Conservation (phyloP, 179 eudicot genomes). For the Patellifolia procumbens region DNA sequence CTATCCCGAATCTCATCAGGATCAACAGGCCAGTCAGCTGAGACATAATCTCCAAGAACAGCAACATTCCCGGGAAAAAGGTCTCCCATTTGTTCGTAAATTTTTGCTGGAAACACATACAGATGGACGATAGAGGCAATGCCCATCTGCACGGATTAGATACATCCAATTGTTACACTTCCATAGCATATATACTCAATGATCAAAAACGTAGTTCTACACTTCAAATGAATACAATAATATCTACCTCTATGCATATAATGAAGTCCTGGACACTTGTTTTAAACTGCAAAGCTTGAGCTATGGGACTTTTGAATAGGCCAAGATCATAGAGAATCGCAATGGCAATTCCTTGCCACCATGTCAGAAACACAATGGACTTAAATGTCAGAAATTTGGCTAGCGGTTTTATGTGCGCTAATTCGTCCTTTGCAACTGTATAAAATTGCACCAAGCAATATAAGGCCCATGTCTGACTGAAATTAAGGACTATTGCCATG, state of each 20-base stretch:
- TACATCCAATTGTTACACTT: slow-evolving; percentile 41
- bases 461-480: slow-evolving; percentile 98
- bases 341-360: slow-evolving; percentile 99
- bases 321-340: slow-evolving; percentile 78
- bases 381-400: slow-evolving; percentile 93
- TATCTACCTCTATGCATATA: slow-evolving; percentile 91
- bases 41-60: slow-evolving; percentile 95
- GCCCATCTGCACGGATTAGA: slow-evolving; percentile 91
- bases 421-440: slow-evolving; percentile 75
- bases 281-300: slow-evolving; percentile 87
- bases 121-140: slow-evolving; percentile 90
- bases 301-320: slow-evolving; percentile 85
- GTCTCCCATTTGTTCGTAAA: slow-evolving; percentile 87
- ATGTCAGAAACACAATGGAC: slow-evolving; percentile 94
- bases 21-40: slow-evolving; percentile 85
- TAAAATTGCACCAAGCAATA: slow-evolving; percentile 94
- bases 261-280: slow-evolving; percentile 93
- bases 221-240: slow-evolving; percentile 7
- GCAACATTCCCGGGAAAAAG: slow-evolving; percentile 66
- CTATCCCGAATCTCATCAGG: slow-evolving; percentile 98
- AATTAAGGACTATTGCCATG: slow-evolving; percentile 85
- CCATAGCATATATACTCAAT: slow-evolving; percentile 3
- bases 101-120: slow-evolving; percentile 91
- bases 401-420: slow-evolving; percentile 85
- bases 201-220: not conserved